Evolutionary conservation across 306 rosid species (phyloP).

Genomic region (Alnus glutinosa): DNA sequence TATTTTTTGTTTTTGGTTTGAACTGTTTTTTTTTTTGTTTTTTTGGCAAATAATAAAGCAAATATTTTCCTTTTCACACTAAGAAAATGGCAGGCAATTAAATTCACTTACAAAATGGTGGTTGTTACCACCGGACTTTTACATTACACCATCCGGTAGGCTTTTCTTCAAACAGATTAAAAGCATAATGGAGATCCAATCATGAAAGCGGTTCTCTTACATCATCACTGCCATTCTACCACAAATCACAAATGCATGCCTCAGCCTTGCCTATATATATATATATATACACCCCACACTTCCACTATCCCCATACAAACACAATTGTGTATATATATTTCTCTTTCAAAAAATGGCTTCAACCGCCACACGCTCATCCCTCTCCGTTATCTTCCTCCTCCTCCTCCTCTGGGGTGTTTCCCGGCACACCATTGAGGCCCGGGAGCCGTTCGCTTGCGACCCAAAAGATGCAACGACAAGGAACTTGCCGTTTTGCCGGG

Average conservation of each 20-base stretch:
- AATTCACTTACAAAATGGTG: neutral
- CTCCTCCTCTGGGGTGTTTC: slow-evolving; percentile 1
- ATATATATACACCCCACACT: slow-evolving; percentile 22
- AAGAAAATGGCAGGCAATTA: no score
- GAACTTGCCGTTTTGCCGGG: slow-evolving; percentile 51
- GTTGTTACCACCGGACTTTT: slow-evolving; percentile 23
- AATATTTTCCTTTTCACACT: no score
- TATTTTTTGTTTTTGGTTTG: no score
- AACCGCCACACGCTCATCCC: neutral
- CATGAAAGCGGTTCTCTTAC: slow-evolving; percentile 12
- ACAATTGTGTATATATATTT: neutral
- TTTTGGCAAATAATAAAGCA: no score
- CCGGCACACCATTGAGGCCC: slow-evolving; percentile 30
- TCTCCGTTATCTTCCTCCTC: neutral
- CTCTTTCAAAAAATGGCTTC: slow-evolving; percentile 36
- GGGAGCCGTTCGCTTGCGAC: slow-evolving; percentile 74
- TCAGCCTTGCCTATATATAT: neutral
- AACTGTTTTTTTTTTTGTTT: neutral
- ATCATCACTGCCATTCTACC: neutral
- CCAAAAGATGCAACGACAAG: slow-evolving; percentile 42
- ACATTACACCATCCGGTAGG: slow-evolving; percentile 37
- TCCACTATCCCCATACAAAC: slow-evolving; percentile 5
- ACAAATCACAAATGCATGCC: neutral
- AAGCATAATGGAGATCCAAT: slow-evolving; percentile 20
- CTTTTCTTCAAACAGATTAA: slow-evolving; percentile 9